Percentiles rank a stretch among this genome's conserved stretches.
These are phyloP conservation scores for Lachnellula occidentalis DNA, from an alignment of 2,329 filamentous ascomycete genomes.

Conservation along the genomic window DNA sequence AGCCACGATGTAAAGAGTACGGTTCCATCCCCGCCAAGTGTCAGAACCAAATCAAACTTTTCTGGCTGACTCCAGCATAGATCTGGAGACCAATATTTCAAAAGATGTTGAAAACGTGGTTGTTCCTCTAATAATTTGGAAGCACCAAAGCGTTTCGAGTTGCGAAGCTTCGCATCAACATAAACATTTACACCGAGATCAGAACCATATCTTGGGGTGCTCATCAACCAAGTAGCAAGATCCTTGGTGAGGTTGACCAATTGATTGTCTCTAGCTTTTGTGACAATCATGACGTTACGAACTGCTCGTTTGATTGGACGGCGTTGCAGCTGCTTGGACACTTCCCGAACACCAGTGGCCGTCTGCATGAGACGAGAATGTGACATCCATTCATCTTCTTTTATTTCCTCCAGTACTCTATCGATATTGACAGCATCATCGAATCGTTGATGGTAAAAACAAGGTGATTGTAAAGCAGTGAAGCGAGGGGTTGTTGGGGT, in stretches of 20 bases:
- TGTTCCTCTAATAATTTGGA: slow-evolving; percentile 67
- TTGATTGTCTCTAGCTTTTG: slow-evolving; percentile 92
- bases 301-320: slow-evolving; percentile 89
- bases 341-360: slow-evolving; percentile 88
- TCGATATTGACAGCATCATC: slow-evolving; percentile 94
- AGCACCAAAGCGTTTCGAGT: slow-evolving; percentile 82
- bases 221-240: slow-evolving; percentile 79
- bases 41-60: slow-evolving; percentile 90
- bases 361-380: slow-evolving; percentile 94
- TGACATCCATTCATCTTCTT: slow-evolving; percentile 81
- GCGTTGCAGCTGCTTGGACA: slow-evolving; percentile 90
- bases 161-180: slow-evolving; percentile 90
- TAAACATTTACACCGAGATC: slow-evolving; percentile 94
- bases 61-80: slow-evolving; percentile 92
- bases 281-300: slow-evolving; percentile 95
- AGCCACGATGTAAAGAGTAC: slow-evolving; percentile 87
- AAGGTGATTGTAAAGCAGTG: slow-evolving; percentile 78
- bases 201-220: slow-evolving; percentile 82
- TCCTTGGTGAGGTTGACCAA: slow-evolving; percentile 86
- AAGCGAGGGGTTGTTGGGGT: slow-evolving; percentile 42
- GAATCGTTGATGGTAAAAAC: slow-evolving; percentile 96
- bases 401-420: slow-evolving; percentile 91
- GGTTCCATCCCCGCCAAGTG: slow-evolving; percentile 80
- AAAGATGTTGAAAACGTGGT: slow-evolving; percentile 71
- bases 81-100: slow-evolving; percentile 94